phyloP scores from a whole-genome alignment of 495 filamentous ascomycete species.

The Hapsidospora chrysogenum region DNA sequence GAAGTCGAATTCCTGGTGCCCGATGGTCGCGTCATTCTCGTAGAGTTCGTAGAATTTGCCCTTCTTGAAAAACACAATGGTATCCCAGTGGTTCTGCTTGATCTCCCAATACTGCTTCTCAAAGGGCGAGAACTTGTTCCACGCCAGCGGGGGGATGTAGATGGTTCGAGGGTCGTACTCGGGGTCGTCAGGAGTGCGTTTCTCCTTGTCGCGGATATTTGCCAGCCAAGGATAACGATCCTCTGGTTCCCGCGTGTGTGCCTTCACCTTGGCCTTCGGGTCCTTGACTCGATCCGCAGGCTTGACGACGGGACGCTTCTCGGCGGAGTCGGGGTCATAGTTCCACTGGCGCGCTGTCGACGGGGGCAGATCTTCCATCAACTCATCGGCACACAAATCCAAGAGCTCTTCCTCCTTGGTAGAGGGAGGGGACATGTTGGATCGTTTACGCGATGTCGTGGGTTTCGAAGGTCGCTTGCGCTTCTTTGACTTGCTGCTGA shows the following conservation, averaged over 20 bases:
- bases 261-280: constrained; percentile 51
- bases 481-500: constrained; percentile 41
- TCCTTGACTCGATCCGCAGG: constrained; percentile 12
- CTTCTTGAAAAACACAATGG: constrained; percentile 98
- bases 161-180: constrained; percentile 89
- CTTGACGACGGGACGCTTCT: constrained; percentile 24
- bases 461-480: constrained; percentile 45
- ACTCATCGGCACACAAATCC: constrained; percentile 28
- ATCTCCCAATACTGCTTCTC: constrained; percentile 99
- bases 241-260: constrained; percentile 62
- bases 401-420: constrained; percentile 7
- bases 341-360: constrained; percentile 77
- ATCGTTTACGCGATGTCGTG: constrained; percentile 36
- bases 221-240: constrained; percentile 82
- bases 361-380: constrained; percentile 34
- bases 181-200: constrained; percentile 60
- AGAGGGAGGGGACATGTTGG: constrained; percentile 30
- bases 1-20: constrained; percentile 91
- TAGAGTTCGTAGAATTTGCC: constrained; percentile 99
- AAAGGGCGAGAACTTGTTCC: constrained; percentile 70
- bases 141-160: constrained; percentile 67
- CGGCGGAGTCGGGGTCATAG: constrained; percentile 61
- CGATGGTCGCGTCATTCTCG: constrained; percentile 94
- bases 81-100: constrained; percentile 95
- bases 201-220: constrained; percentile 64